Conservation (phyloP, 2,329 filamentous ascomycete genomes). For the Myriosclerotinia duriaeana region DNA sequence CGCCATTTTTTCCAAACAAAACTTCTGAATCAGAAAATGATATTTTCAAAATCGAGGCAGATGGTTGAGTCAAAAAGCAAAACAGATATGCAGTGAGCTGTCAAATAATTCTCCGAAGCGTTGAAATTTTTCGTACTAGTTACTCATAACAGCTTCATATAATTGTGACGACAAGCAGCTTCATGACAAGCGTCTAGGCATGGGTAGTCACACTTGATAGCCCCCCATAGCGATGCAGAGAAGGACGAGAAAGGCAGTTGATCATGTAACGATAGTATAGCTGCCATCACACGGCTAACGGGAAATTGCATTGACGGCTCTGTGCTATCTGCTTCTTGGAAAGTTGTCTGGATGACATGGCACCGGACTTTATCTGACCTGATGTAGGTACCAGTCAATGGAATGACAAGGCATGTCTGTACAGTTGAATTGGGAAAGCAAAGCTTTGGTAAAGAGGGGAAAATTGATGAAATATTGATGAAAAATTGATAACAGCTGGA, state of each 20-base stretch:
- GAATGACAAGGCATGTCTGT: slow-evolving; percentile 15
- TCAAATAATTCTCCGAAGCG: slow-evolving; percentile 19
- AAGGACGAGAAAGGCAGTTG: slow-evolving; percentile 22
- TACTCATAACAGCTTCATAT: slow-evolving; percentile 7
- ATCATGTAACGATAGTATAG: slow-evolving; percentile 16
- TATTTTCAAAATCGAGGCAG: slow-evolving; percentile 19
- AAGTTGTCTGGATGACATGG: slow-evolving; percentile 16
- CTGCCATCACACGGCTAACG: slow-evolving; percentile 19
- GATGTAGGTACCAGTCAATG: slow-evolving; percentile 24
- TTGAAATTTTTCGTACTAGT: slow-evolving; percentile 10
- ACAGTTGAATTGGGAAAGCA: slow-evolving; percentile 16
- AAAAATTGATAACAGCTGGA: slow-evolving; percentile 1
- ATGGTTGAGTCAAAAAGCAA: slow-evolving; percentile 20
- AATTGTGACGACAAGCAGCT: slow-evolving; percentile 5
- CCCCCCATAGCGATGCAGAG: slow-evolving; percentile 10
- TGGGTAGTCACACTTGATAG: slow-evolving; percentile 19
- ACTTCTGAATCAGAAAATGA: not conserved
- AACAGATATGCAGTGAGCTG: slow-evolving; percentile 23
- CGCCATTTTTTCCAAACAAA: slow-evolving; percentile 13
- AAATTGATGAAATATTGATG: not conserved
- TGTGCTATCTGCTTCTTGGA: slow-evolving; percentile 21
- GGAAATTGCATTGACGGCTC: slow-evolving; percentile 23
- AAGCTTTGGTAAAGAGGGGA: slow-evolving; percentile 17
- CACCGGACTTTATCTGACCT: slow-evolving; percentile 17
- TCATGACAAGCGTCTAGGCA: slow-evolving; percentile 11